Evolutionary conservation across 805 yeast species (phyloP), one percentile per base, ranked within the genome.

Genomic region (Yamadazyma phyllophila): DNA sequence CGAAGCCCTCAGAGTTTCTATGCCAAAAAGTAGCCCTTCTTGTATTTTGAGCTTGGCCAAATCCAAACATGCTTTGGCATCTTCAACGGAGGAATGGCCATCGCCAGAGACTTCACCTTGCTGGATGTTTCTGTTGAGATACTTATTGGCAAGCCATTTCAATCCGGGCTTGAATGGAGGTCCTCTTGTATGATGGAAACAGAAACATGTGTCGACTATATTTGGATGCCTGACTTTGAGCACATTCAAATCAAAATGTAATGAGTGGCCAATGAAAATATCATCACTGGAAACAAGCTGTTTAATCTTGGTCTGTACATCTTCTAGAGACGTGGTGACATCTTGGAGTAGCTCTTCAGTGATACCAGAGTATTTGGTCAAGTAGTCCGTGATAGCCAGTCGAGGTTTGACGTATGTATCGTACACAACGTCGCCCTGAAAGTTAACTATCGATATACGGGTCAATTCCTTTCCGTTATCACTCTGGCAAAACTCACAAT

Each of bases 401-500:
- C 69, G 71, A 0, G 99, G 99, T 60, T 85, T 81, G 2, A 94
- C 97, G 16, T 81, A 73, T 50, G 81, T 76, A 58, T 91, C 96
- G 48, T 85, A 64, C 0, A 92, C 61, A 0, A 83, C 77, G 4
- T 77, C 74, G 13, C 76, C 77, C 41, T 80, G 73, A 54, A 77
- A 80, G 59, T 86, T 82, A 1, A 90, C 77, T 8, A 94, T 52
- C 2, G 96, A 86, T 0, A 88, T 80, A 43, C 97, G 73, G 0
- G 98, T 81, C 34, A 92, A 69, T 1, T 80, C 96, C 35, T 76
- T 73, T 0, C 89, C 90, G 1, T 57, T 50, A 0, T 69, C 77
- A 0, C 91, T 65, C 47, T 74, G 66, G 60, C 97, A 89, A 89
- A 92, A 94, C 65, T 92, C 99, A 71, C 99, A 94, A 65, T 92